Conservation (phyloP, 345 rosid genomes). For the Lumnitzera littorea region DNA sequence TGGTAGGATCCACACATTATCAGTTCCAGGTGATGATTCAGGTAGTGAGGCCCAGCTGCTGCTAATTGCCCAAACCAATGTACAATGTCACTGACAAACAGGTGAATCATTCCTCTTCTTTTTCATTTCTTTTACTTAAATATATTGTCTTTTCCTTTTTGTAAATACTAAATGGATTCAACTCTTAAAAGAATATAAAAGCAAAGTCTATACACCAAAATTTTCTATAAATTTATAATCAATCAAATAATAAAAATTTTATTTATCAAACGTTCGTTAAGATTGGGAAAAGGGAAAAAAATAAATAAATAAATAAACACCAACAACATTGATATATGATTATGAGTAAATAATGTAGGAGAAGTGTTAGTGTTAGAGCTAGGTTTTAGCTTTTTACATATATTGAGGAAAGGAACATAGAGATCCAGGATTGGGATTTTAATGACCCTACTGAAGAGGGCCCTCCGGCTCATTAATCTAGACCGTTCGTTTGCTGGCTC, state of each 20-base stretch:
- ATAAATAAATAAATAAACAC: too few relatives aligned
- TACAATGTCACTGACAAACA: conserved; percentile 68
- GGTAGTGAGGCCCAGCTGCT: conserved; percentile 56
- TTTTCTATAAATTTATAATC: too few relatives aligned
- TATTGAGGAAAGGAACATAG: neutral
- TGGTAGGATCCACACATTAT: conserved; percentile 31
- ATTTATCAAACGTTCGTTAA: too few relatives aligned
- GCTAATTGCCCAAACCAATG: conserved; percentile 56
- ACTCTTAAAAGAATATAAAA: too few relatives aligned
- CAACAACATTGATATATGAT: too few relatives aligned
- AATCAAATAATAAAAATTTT: too few relatives aligned
- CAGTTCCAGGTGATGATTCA: conserved; percentile 68
- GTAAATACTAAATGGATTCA: neutral
- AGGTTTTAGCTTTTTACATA: too few relatives aligned
- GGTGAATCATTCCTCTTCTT: conserved; percentile 51
- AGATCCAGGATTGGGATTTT: conserved; percentile 31
- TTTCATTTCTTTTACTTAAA: neutral
- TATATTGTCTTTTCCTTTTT: neutral
- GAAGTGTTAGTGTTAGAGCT: too few relatives aligned
- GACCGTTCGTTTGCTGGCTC: conserved; percentile 26
- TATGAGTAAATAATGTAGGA: too few relatives aligned
- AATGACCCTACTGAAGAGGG: conserved; percentile 16
- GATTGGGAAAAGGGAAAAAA: too few relatives aligned
- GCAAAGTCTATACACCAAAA: too few relatives aligned
- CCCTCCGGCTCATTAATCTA: conserved; percentile 17